A percentile compares a stretch with the other conserved stretches of the same genome.
These are phyloP conservation scores for Myochromella boudieri DNA, from an alignment of 768 basidiomycete genomes.

Conservation along the genomic window DNA sequence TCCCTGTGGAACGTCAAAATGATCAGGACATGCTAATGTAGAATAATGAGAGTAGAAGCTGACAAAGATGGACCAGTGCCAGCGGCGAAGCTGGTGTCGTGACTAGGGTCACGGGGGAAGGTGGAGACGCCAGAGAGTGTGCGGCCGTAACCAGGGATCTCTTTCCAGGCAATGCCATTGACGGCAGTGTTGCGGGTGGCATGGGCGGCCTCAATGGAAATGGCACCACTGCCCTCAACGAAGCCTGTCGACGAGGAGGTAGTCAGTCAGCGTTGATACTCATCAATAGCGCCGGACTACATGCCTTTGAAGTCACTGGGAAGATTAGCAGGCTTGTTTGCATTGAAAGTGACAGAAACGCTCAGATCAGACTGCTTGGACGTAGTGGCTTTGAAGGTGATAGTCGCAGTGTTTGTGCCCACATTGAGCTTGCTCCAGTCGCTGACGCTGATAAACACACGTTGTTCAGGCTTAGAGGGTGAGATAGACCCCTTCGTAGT, in stretches of 20 bases:
- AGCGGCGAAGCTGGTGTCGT: slow-evolving; percentile 54
- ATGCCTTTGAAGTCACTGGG: slow-evolving; percentile 50
- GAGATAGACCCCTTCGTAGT: slow-evolving; percentile 49
- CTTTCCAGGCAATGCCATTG: slow-evolving; percentile 54
- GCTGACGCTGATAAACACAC: slow-evolving; percentile 51
- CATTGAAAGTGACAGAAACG: slow-evolving; percentile 32
- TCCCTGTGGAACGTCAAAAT: slow-evolving; percentile 33
- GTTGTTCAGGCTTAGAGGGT: slow-evolving; percentile 43
- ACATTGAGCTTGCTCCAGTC: slow-evolving; percentile 55
- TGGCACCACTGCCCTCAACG: slow-evolving; percentile 60
- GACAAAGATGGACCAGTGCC: slow-evolving; percentile 65
- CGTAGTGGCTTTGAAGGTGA: slow-evolving; percentile 49
- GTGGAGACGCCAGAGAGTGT: slow-evolving; percentile 64
- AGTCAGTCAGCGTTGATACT: too few relatives aligned
- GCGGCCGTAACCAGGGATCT: slow-evolving; percentile 59
- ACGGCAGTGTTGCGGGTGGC: slow-evolving; percentile 46
- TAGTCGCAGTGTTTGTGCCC: slow-evolving; percentile 33
- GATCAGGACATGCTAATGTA: background rate
- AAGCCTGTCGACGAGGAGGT: too few relatives aligned
- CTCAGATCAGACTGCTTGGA: slow-evolving; percentile 33
- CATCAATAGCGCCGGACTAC: too few relatives aligned
- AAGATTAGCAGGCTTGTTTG: slow-evolving; percentile 33
- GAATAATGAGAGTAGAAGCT: slow-evolving; percentile 15
- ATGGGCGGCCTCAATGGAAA: slow-evolving; percentile 70
- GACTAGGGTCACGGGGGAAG: slow-evolving; percentile 38